A percentile compares a stretch with the other conserved stretches of the same genome.
phyloP scores from a whole-genome alignment of 2,329 filamentous ascomycete species.

The Aspergillus pseudonomiae region DNA sequence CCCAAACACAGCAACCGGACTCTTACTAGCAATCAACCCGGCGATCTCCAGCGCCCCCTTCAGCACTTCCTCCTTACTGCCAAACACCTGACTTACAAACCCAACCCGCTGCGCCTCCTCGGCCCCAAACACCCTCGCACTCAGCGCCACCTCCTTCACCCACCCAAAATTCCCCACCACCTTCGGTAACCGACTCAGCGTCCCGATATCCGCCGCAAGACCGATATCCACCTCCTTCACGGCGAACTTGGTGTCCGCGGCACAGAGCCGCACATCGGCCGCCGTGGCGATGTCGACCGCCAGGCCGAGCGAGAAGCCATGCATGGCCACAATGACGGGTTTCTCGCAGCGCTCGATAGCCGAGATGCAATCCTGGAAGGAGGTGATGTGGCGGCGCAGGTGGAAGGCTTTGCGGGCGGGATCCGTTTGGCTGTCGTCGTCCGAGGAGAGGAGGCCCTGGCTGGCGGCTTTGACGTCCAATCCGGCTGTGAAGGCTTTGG shows the following conservation, averaged over 20 bases:
- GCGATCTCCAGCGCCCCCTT: constrained; percentile 66
- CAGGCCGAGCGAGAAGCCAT: constrained; percentile 76
- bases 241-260: constrained; percentile 39
- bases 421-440: constrained; percentile 49
- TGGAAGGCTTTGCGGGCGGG: constrained; percentile 64
- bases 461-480: constrained; percentile 77
- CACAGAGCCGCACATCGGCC: constrained; percentile 47
- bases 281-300: constrained; percentile 65
- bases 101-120: constrained; percentile 49
- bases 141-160: constrained; percentile 53
- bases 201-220: constrained; percentile 53
- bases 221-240: constrained; percentile 57
- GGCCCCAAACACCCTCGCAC: constrained; percentile 46
- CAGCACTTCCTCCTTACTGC: constrained; percentile 63
- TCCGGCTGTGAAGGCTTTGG: constrained; percentile 82
- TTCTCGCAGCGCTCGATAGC: constrained; percentile 87
- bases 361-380: constrained; percentile 79
- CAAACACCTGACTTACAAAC: constrained; percentile 46
- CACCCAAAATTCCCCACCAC: constrained; percentile 49
- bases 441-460: constrained; percentile 51
- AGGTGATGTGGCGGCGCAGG: constrained; percentile 69
- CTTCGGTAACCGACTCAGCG: constrained; percentile 51
- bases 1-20: constrained; percentile 81
- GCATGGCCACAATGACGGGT: constrained; percentile 80
- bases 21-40: constrained; percentile 72